Evolutionary conservation across 345 rosid species (phyloP).

Genomic region (Melaleuca alternifolia): DNA sequence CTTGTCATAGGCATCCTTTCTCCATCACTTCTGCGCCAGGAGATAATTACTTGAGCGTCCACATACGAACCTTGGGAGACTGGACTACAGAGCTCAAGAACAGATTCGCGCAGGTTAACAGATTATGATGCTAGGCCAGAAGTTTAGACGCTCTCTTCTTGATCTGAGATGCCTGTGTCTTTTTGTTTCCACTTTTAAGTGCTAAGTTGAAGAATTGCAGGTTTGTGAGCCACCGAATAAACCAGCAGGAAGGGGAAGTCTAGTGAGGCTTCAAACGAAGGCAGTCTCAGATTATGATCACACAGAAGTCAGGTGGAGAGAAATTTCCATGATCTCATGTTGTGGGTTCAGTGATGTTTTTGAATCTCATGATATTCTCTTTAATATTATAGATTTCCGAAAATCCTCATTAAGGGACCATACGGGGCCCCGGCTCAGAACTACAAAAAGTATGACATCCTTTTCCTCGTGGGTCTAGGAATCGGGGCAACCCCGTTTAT

Average conservation of each 20-base stretch:
- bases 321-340: not conserved
- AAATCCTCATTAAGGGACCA: constrained; percentile 72
- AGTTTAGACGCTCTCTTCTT: not conserved
- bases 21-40: constrained; percentile 94
- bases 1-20: constrained; percentile 75
- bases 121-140: not conserved
- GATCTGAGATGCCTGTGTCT: not conserved
- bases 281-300: constrained; percentile 25
- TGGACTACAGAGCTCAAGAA: constrained; percentile 77
- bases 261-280: constrained; percentile 68
- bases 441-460: constrained; percentile 64
- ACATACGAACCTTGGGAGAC: constrained; percentile 85
- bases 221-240: constrained; percentile 49
- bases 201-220: constrained; percentile 15
- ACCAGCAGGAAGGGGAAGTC: constrained; percentile 29
- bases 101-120: constrained; percentile 47
- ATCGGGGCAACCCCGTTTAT: constrained; percentile 97
- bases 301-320: constrained; percentile 29
- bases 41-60: constrained; percentile 79
- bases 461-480: constrained; percentile 77
- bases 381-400: constrained; percentile 52
- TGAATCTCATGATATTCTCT: not conserved
- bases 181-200: not conserved
- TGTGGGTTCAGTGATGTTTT: not conserved
- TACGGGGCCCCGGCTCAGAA: constrained; percentile 96